A percentile compares a stretch with the other conserved stretches of the same genome.
Evolutionary conservation across 176 grass and related monocot species (phyloP).

Genomic region (Carex parvula): DNA sequence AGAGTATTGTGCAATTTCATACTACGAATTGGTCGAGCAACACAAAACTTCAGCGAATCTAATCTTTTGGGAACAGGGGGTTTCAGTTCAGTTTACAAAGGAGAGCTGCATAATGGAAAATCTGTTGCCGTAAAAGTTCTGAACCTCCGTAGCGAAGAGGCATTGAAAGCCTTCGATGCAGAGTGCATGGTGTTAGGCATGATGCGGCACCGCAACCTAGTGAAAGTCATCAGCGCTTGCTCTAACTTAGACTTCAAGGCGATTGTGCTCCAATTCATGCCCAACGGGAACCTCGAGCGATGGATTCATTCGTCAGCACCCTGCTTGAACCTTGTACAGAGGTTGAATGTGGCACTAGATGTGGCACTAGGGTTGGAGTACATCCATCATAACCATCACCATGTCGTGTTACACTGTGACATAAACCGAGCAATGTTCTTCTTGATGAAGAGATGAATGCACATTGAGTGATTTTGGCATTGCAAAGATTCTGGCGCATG

Average conservation of each 20-base stretch:
- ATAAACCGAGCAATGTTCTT: slow-evolving; percentile 31
- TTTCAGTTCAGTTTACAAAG: slow-evolving; percentile 27
- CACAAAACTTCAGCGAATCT: slow-evolving; percentile 24
- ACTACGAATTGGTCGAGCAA: slow-evolving; percentile 27
- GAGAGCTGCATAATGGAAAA: slow-evolving; percentile 6
- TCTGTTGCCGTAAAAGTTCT: slow-evolving; percentile 13
- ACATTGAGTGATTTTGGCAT: slow-evolving; percentile 26
- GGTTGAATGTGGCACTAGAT: slow-evolving; percentile 16
- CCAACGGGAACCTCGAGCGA: slow-evolving; percentile 27
- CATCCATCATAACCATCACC: slow-evolving; percentile 18
- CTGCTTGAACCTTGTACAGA: slow-evolving; percentile 13
- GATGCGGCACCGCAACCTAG: slow-evolving; percentile 22
- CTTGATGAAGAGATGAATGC: slow-evolving; percentile 36
- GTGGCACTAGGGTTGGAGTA: slow-evolving; percentile 21
- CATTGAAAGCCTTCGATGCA: slow-evolving; percentile 16
- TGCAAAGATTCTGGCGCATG: slow-evolving; percentile 9
- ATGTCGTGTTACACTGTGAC: slow-evolving; percentile 31
- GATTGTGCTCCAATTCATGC: slow-evolving; percentile 27
- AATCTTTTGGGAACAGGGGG: slow-evolving; percentile 24
- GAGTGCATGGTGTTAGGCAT: slow-evolving; percentile 18
- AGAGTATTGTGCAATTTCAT: slow-evolving; percentile 13
- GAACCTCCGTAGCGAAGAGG: neutral
- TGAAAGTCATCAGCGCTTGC: slow-evolving; percentile 26
- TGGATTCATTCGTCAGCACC: slow-evolving; percentile 20
- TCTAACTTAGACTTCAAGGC: slow-evolving; percentile 34